Percentiles rank a stretch among this genome's conserved stretches.
Conservation (phyloP, 1,284 basidiomycete species). For the Boletellus deceptivus region DNA sequence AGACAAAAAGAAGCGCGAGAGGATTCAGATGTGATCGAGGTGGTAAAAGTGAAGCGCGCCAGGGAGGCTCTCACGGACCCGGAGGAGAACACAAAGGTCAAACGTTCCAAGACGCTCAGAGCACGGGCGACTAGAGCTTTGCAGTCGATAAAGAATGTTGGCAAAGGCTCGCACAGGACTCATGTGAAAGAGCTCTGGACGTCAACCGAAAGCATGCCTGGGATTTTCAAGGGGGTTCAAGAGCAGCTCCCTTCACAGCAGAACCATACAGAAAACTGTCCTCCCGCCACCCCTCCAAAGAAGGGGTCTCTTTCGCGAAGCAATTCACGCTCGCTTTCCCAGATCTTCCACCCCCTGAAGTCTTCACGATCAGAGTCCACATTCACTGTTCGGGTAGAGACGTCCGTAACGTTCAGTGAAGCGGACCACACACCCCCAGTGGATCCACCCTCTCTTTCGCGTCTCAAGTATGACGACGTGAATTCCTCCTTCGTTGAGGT, state of each 20-base stretch:
- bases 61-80: constrained; percentile 32
- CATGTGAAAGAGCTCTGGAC: constrained; percentile 40
- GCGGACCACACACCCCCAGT: constrained; percentile 1
- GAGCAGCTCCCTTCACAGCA: constrained; percentile 20
- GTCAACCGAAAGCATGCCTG: constrained; percentile 31
- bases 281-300: constrained; percentile 1
- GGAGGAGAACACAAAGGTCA: constrained; percentile 34
- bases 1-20: constrained; percentile 26
- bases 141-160: constrained; percentile 56
- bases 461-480: constrained; percentile 5
- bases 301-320: constrained; percentile 21
- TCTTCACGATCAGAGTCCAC: constrained; percentile 10
- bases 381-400: constrained; percentile 2
- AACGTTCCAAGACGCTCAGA: constrained; percentile 53
- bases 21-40: constrained; percentile 59
- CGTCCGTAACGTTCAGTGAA: constrained; percentile 5
- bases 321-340: constrained; percentile 26
- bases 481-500: constrained; percentile 9
- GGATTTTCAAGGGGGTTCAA: constrained; percentile 26
- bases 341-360: constrained; percentile 24
- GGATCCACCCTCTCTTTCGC: constrained; percentile 10
- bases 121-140: constrained; percentile 60
- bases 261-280: constrained; percentile 6
- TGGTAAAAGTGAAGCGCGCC: constrained; percentile 58
- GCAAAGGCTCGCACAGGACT: constrained; percentile 39